These are phyloP conservation scores for Volvariella surrecta DNA, from an alignment of 1,284 basidiomycete genomes.

Conservation along the genomic window DNA sequence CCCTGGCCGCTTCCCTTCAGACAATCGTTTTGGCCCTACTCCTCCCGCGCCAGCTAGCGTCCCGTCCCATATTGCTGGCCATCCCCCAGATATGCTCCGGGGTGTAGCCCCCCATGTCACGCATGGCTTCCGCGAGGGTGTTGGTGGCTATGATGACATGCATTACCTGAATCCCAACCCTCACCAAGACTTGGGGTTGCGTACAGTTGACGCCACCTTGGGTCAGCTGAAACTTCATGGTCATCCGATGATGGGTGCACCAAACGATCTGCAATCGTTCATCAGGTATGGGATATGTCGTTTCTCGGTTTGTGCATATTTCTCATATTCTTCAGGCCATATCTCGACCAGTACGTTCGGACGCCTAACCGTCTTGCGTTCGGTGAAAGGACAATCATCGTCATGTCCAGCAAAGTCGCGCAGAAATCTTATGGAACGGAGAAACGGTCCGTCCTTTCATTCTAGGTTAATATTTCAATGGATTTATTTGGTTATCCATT, in stretches of 20 bases:
- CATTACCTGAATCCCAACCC: conserved; percentile 44
- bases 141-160: conserved; percentile 47
- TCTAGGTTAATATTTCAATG: conserved; percentile 7
- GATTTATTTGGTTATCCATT: conserved; percentile 5
- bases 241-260: conserved; percentile 45
- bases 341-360: conserved; percentile 77
- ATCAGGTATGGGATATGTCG: conserved; percentile 48
- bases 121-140: conserved; percentile 44
- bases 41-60: conserved; percentile 28
- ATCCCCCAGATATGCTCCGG: conserved; percentile 45
- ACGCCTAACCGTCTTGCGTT: conserved; percentile 82
- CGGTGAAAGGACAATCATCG: conserved; percentile 89
- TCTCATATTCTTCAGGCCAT: conserved; percentile 41
- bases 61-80: conserved; percentile 34
- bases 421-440: conserved; percentile 97
- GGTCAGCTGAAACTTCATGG: conserved; percentile 55
- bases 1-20: conserved; percentile 44
- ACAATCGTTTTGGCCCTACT: conserved; percentile 37
- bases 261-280: conserved; percentile 70
- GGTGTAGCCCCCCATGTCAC: conserved; percentile 63
- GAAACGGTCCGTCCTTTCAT: conserved; percentile 55
- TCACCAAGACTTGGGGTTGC: conserved; percentile 50
- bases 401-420: conserved; percentile 94
- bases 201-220: conserved; percentile 52
- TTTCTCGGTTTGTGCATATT: conserved; percentile 8